phyloP scores from a whole-genome alignment of 2,329 filamentous ascomycete species.

The Aspergillus luchuensis region DNA sequence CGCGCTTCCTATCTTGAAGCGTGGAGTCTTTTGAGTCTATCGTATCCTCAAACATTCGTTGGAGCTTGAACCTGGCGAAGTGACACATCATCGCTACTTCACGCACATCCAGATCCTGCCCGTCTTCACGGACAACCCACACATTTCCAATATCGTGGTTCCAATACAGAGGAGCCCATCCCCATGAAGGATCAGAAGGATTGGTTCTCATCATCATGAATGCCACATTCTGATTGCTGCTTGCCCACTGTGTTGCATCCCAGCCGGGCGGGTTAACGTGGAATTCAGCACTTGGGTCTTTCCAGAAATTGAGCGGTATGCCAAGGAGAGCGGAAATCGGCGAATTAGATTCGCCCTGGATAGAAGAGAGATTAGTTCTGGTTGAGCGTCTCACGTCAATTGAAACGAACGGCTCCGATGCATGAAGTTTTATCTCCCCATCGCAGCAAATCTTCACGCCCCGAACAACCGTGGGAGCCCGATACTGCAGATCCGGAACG shows the following conservation, averaged over 20 bases:
- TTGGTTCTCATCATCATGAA: conserved; percentile 14
- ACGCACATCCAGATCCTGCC: not conserved
- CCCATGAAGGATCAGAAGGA: conserved; percentile 5
- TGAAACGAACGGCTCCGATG: conserved; percentile 3
- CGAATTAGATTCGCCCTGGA: not conserved
- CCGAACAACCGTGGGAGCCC: not conserved
- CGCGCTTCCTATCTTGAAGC: not conserved
- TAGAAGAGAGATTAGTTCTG: not conserved
- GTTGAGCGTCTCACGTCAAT: not conserved
- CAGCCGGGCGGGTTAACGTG: not conserved
- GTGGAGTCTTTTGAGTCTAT: not conserved
- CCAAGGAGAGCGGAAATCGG: conserved; percentile 12
- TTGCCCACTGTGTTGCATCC: not conserved
- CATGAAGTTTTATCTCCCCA: conserved; percentile 4
- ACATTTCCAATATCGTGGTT: conserved; percentile 6
- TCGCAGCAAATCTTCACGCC: conserved; percentile 7
- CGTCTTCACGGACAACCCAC: not conserved
- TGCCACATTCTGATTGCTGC: conserved; percentile 2
- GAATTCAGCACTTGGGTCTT: conserved; percentile 3
- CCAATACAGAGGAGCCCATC: conserved; percentile 13
- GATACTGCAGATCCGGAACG: not conserved
- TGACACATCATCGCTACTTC: conserved; percentile 4
- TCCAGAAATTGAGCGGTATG: conserved; percentile 12
- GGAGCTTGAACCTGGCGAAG: not conserved
- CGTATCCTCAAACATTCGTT: not conserved